These are phyloP conservation scores for Solanum chiquidenum DNA, from an alignment of 257 asterid species.

Conservation along the genomic window DNA sequence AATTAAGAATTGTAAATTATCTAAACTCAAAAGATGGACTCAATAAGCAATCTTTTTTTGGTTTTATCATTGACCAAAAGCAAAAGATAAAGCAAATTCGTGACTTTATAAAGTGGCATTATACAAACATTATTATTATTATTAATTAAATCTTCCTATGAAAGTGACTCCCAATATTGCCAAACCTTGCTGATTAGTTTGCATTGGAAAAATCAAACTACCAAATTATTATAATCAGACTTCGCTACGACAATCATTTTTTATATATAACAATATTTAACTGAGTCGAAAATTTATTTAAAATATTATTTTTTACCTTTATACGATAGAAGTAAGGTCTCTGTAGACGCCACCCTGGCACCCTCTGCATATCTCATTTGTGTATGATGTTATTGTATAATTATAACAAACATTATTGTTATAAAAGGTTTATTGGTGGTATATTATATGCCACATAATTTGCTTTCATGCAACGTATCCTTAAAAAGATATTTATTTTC, in stretches of 20 bases:
- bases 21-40: not conserved
- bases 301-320: too few relatives aligned
- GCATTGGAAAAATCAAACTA: not conserved
- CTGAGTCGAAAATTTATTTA: too few relatives aligned
- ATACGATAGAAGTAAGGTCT: too few relatives aligned
- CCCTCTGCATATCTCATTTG: not conserved
- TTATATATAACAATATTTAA: not conserved
- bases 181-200: not conserved
- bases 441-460: not conserved
- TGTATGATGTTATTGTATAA: not conserved
- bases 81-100: not conserved
- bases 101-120: not conserved
- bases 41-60: not conserved
- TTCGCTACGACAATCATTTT: not conserved
- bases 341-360: too few relatives aligned
- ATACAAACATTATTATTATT: not conserved
- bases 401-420: not conserved
- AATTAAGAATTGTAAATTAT: not conserved
- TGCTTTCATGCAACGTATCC: conserved; percentile 12
- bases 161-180: not conserved
- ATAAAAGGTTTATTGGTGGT: not conserved
- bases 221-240: not conserved
- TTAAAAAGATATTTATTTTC: not conserved
- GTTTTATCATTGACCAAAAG: not conserved
- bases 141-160: not conserved